Evolutionary conservation across 1,139 yeast genomes (phyloP).

Genomic region (Lodderomyces margitis): DNA sequence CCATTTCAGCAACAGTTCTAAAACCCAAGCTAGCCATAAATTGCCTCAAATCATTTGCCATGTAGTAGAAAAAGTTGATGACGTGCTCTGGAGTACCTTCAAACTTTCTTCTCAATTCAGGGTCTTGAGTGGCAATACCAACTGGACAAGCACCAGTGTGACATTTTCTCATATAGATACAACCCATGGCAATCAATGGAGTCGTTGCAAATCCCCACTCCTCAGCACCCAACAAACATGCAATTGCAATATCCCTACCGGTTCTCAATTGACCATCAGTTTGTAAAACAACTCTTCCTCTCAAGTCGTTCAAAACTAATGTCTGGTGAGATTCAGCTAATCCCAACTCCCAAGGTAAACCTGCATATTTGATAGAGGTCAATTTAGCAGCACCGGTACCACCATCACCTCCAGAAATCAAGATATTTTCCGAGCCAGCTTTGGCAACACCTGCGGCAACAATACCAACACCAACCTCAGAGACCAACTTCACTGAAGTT

Average conservation of each 20-base stretch:
- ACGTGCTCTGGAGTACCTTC: conserved; percentile 98
- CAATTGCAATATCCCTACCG: conserved; percentile 94
- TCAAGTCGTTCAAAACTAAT: conserved; percentile 86
- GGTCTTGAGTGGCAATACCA: conserved; percentile 98
- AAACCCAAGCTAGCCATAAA: conserved; percentile 95
- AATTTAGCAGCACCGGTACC: conserved; percentile 99
- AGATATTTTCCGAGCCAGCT: conserved; percentile 95
- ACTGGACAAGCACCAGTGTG: conserved; percentile 95
- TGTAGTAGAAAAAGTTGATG: conserved; percentile 92
- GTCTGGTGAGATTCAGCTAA: conserved; percentile 98
- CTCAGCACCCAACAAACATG: conserved; percentile 95
- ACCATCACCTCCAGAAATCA: conserved; percentile 98
- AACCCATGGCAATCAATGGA: conserved; percentile 96
- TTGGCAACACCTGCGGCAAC: conserved; percentile 99
- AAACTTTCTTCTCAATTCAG: conserved; percentile 87
- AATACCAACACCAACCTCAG: conserved; percentile 98
- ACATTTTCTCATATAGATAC: conserved; percentile 94
- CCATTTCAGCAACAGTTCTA: conserved; percentile 96
- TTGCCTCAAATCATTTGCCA: conserved; percentile 86
- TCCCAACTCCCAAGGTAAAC: conserved; percentile 98
- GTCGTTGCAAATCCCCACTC: conserved; percentile 98
- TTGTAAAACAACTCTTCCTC: conserved; percentile 93
- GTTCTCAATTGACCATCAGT: conserved; percentile 97
- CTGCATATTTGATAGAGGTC: conserved; percentile 96
- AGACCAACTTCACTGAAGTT: conserved; percentile 91